Conservation (phyloP, 2,329 filamentous ascomycete species). For the Scopulariopsis brevicaulis region DNA sequence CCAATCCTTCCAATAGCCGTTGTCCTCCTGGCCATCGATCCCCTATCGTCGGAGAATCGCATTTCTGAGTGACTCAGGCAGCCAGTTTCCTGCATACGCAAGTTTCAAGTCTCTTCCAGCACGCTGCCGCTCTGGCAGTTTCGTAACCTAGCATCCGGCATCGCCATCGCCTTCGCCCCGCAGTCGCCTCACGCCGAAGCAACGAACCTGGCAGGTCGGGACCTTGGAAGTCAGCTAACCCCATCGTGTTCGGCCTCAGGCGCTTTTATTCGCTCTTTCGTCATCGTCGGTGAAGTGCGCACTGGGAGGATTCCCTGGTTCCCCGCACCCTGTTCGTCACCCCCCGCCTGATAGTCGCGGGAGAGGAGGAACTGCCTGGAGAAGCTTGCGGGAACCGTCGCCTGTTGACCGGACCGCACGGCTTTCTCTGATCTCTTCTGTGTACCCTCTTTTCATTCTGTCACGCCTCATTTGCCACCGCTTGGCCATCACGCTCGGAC, state of each 20-base stretch:
- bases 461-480: not conserved
- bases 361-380: not conserved
- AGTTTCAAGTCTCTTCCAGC: not conserved
- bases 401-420: not conserved
- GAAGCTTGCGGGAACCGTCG: not conserved
- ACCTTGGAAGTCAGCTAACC: not conserved
- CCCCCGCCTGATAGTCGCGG: not conserved
- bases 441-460: not conserved
- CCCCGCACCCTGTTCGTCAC: not conserved
- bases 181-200: not conserved
- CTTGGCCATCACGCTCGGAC: not conserved
- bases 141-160: not conserved
- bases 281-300: not conserved
- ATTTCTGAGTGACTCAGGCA: constrained; percentile 4
- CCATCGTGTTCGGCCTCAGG: not conserved
- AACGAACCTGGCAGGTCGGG: not conserved
- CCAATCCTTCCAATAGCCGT: not conserved
- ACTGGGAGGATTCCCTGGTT: not conserved
- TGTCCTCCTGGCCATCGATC: not conserved
- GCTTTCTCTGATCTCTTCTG: not conserved
- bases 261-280: not conserved
- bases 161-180: not conserved
- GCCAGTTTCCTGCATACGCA: not conserved
- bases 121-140: not conserved
- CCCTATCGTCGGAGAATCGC: not conserved